phyloP scores from a whole-genome alignment of 352 stramenopile species.

The Globisporangium paroecandrum region DNA sequence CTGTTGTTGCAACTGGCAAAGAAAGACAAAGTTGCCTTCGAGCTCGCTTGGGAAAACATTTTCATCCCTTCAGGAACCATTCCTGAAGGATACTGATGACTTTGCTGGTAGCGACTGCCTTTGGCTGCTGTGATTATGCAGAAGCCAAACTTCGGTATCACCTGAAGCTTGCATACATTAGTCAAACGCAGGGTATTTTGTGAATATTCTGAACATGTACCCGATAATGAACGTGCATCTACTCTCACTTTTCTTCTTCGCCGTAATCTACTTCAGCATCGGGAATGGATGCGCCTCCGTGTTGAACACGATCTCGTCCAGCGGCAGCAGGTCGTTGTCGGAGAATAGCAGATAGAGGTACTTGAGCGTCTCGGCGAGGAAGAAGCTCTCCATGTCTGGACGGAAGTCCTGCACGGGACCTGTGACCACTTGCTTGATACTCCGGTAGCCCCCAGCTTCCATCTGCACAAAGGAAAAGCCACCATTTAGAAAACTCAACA shows the following conservation, averaged over 20 bases:
- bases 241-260: neutral
- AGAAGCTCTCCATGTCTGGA: constrained; percentile 83
- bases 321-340: constrained; percentile 55
- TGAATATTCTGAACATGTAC: neutral
- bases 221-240: neutral
- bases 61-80: too few species aligned
- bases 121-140: too few species aligned
- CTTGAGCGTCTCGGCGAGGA: constrained; percentile 92
- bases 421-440: constrained; percentile 50
- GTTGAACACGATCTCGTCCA: constrained; percentile 85
- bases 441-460: constrained; percentile 59
- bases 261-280: constrained; percentile 18
- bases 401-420: constrained; percentile 24
- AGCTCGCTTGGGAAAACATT: too few species aligned
- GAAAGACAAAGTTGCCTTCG: too few species aligned
- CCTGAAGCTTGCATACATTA: too few species aligned
- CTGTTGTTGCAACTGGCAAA: too few species aligned
- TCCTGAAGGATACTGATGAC: too few species aligned
- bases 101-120: too few species aligned
- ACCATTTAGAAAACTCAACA: neutral
- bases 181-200: neutral
- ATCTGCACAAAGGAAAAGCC: constrained; percentile 23
- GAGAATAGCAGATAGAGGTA: constrained; percentile 90
- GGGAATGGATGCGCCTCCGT: constrained; percentile 82
- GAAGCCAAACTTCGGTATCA: too few species aligned